A percentile compares a stretch with the other conserved stretches of the same genome.
phyloP scores from a whole-genome alignment of 345 rosid genomes.

The Anacardium occidentale region DNA sequence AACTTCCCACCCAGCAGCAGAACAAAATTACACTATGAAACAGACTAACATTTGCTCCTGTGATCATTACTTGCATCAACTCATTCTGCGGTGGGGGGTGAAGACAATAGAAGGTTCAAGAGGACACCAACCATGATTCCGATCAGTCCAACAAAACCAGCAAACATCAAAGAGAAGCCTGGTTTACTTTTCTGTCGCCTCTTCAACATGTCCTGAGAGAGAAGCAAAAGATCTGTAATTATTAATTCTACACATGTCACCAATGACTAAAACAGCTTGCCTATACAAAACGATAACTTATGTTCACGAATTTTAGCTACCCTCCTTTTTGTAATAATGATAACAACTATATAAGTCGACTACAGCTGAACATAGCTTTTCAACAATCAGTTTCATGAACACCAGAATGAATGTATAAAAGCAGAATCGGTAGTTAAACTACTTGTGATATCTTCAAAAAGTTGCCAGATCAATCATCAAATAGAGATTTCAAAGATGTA shows the following conservation, averaged over 20 bases:
- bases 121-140: constrained; percentile 79
- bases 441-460: neutral
- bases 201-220: constrained; percentile 64
- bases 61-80: neutral
- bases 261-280: neutral
- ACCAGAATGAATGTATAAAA: neutral
- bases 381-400: neutral
- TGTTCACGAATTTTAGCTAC: neutral
- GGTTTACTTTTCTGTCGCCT: constrained; percentile 49
- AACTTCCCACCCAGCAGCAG: constrained; percentile 27
- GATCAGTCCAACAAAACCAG: constrained; percentile 69
- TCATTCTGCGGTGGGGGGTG: constrained; percentile 38
- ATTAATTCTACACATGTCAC: neutral
- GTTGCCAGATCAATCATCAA: neutral
- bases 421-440: neutral
- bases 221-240: neutral
- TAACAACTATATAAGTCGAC: neutral
- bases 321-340: too few species aligned
- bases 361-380: neutral
- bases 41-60: constrained; percentile 8
- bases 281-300: neutral
- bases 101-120: constrained; percentile 63
- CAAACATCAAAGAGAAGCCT: constrained; percentile 72
- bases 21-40: constrained; percentile 31
- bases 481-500: neutral